A percentile compares a stretch with the other conserved stretches of the same genome.
These are phyloP conservation scores for Echria macrotheca DNA, from an alignment of 495 filamentous ascomycete species.

Conservation along the genomic window DNA sequence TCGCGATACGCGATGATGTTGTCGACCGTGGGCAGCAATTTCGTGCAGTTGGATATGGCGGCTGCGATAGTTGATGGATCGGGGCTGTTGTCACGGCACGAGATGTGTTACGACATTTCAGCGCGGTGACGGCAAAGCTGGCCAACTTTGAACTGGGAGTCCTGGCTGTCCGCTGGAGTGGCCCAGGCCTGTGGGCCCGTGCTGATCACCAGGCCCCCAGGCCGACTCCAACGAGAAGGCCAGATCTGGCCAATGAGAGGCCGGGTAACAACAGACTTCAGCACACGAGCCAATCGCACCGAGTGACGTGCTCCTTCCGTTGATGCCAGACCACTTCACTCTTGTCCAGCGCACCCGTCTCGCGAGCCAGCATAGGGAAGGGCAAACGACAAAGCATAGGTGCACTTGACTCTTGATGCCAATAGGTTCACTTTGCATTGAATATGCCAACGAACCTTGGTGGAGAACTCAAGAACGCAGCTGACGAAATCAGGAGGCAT, in stretches of 20 bases:
- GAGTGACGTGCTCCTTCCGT: neutral
- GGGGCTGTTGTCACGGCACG: neutral
- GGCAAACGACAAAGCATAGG: too few species aligned
- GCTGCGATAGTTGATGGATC: constrained; percentile 14
- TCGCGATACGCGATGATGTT: neutral
- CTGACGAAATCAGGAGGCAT: too few species aligned
- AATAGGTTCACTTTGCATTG: too few species aligned
- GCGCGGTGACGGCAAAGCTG: constrained; percentile 24
- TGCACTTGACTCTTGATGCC: too few species aligned
- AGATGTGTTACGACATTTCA: constrained; percentile 24
- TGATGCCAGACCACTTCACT: neutral
- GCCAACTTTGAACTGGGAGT: constrained; percentile 16
- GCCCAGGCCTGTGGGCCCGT: constrained; percentile 21
- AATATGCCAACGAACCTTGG: too few species aligned
- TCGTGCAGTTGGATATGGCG: too few species aligned
- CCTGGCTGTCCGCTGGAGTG: neutral
- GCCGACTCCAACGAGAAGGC: neutral
- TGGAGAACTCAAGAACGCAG: too few species aligned
- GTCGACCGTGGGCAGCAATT: neutral
- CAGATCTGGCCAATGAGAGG: neutral
- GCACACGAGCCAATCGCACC: too few species aligned
- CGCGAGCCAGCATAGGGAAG: neutral
- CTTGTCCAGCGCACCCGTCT: neutral
- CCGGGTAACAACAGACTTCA: too few species aligned
- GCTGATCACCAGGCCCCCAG: constrained; percentile 12